Percentiles rank a stretch among this genome's conserved stretches.
phyloP scores from a whole-genome alignment of 768 basidiomycete species.

The Suillus alpinus region DNA sequence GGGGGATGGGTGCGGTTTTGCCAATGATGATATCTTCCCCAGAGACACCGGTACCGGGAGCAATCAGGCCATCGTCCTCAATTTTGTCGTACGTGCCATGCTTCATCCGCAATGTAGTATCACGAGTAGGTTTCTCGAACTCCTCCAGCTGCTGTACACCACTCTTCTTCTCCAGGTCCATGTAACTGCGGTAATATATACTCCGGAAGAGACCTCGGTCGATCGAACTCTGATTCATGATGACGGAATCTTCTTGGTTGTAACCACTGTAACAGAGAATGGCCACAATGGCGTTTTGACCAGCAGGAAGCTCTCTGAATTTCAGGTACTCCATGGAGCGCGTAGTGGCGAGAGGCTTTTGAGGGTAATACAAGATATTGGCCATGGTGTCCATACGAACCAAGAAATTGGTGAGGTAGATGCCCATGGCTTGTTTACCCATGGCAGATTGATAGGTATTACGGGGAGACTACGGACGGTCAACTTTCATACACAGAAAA shows the following conservation, averaged over 20 bases:
- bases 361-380: constrained; percentile 98
- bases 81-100: constrained; percentile 98
- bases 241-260: constrained; percentile 99
- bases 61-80: constrained; percentile 94
- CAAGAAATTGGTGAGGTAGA: constrained; percentile 96
- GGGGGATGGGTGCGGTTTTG: constrained; percentile 95
- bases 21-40: constrained; percentile 99
- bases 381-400: constrained; percentile 99
- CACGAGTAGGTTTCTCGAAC: constrained; percentile 94
- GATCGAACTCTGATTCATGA: constrained; percentile 99
- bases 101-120: constrained; percentile 93
- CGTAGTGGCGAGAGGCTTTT: constrained; percentile 97
- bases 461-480: constrained; percentile 79
- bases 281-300: constrained; percentile 98
- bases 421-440: constrained; percentile 99
- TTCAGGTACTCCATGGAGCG: constrained; percentile 99
- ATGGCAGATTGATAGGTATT: constrained; percentile 99
- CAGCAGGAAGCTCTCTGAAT: constrained; percentile 97
- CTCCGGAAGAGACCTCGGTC: constrained; percentile 98
- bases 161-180: constrained; percentile 97
- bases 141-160: constrained; percentile 91
- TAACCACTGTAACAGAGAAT: constrained; percentile 99
- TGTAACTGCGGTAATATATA: constrained; percentile 97
- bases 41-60: constrained; percentile 89
- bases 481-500: background rate